These are phyloP conservation scores for Tricholoma furcatifolium DNA, from an alignment of 768 basidiomycete genomes.

Conservation along the genomic window DNA sequence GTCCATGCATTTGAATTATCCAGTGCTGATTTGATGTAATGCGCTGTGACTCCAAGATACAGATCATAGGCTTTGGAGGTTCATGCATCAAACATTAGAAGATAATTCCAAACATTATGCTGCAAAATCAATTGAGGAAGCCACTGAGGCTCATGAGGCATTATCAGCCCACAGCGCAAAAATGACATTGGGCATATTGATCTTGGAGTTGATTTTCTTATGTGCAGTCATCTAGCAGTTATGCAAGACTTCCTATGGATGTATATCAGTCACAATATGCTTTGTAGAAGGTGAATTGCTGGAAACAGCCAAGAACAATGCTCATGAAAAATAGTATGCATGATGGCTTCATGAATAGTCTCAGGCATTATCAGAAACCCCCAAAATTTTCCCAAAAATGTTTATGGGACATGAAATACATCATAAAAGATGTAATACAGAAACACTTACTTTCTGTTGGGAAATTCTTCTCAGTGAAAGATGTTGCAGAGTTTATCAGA, in stretches of 20 bases:
- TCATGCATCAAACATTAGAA: constrained; percentile 17
- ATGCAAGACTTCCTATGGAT: neutral
- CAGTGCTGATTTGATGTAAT: constrained; percentile 10
- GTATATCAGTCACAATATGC: neutral
- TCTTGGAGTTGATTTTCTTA: constrained; percentile 4
- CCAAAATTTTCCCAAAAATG: neutral
- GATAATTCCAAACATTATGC: no score
- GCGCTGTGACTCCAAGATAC: constrained; percentile 13
- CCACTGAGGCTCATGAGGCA: neutral
- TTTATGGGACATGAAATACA: neutral
- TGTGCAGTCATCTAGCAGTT: neutral
- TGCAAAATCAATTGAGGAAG: no score
- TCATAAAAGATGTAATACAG: no score
- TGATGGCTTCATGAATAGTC: neutral
- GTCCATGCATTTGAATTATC: constrained; percentile 9
- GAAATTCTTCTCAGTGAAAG: no score
- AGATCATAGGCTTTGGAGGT: constrained; percentile 9
- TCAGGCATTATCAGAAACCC: neutral
- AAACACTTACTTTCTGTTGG: no score
- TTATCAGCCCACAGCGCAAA: constrained; percentile 1
- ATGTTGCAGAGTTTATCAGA: no score
- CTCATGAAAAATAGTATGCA: neutral
- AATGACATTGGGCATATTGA: constrained; percentile 5
- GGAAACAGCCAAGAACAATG: neutral
- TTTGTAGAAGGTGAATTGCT: neutral